These are phyloP conservation scores for Annulohypoxylon maeteangense DNA, from an alignment of 495 filamentous ascomycete genomes.

Conservation along the genomic window DNA sequence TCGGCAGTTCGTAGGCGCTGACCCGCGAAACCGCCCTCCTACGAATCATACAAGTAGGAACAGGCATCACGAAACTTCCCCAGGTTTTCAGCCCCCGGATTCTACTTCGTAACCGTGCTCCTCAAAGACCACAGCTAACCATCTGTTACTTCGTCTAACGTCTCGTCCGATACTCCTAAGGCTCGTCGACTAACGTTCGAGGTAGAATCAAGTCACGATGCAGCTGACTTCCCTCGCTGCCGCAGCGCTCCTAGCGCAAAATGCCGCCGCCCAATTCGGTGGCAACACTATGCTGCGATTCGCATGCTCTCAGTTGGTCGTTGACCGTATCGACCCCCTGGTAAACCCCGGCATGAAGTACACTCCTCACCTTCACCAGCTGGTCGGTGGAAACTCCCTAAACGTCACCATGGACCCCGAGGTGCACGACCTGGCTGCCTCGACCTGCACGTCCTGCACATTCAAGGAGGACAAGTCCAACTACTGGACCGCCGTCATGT, in stretches of 20 bases:
- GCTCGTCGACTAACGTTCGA: conserved; percentile 19
- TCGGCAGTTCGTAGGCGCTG: conserved; percentile 56
- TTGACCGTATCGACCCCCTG: conserved; percentile 63
- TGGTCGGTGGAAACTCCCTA: conserved; percentile 72
- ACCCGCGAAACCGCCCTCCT: conserved; percentile 32
- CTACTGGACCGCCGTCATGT: conserved; percentile 82
- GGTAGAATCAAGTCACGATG: conserved; percentile 55
- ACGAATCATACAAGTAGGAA: conserved; percentile 43
- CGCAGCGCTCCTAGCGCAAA: conserved; percentile 58
- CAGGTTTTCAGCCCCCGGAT: conserved; percentile 40
- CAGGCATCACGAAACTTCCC: conserved; percentile 37
- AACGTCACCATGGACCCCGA: conserved; percentile 73
- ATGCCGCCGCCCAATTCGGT: conserved; percentile 56
- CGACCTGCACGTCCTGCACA: conserved; percentile 76
- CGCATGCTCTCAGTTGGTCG: conserved; percentile 66
- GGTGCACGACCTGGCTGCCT: conserved; percentile 62
- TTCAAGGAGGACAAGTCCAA: conserved; percentile 77
- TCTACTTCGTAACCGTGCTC: conserved; percentile 33
- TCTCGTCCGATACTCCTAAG: conserved; percentile 13
- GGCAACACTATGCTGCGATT: conserved; percentile 64
- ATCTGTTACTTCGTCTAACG: conserved; percentile 13
- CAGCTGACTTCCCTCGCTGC: conserved; percentile 61
- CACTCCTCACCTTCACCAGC: conserved; percentile 64
- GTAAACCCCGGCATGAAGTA: conserved; percentile 62
- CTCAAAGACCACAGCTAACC: conserved; percentile 6